Conservation (phyloP, 176 grass and related monocot genomes). For the Hyparrhenia diplandra region DNA sequence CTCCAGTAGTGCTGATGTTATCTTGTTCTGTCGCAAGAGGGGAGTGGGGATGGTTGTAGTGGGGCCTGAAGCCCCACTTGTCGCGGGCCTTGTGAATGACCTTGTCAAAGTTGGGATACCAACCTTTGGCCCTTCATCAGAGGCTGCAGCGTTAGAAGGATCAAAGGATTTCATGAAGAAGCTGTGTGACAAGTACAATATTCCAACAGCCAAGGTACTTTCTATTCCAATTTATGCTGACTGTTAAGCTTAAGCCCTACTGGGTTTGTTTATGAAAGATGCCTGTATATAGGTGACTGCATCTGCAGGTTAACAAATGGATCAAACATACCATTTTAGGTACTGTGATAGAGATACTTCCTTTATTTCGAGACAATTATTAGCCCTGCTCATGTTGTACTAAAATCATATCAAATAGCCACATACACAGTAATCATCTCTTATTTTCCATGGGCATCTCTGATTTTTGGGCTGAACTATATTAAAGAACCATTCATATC, state of each 20-base stretch:
- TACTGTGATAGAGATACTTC: neutral
- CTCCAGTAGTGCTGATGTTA: constrained; percentile 43
- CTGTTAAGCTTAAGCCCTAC: neutral
- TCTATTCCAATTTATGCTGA: neutral
- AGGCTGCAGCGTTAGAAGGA: constrained; percentile 82
- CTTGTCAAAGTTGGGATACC: constrained; percentile 58
- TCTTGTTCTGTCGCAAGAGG: constrained; percentile 49
- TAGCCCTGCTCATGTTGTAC: neutral
- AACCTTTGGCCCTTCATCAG: constrained; percentile 65
- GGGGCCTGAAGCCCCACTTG: constrained; percentile 80
- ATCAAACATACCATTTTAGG: neutral
- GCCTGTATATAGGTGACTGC: neutral
- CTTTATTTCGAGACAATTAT: neutral
- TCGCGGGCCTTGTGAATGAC: constrained; percentile 64
- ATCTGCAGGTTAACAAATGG: neutral
- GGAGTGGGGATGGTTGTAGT: constrained; percentile 78
- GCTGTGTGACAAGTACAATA: constrained; percentile 75
- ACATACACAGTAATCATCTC: neutral
- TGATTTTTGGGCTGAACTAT: neutral
- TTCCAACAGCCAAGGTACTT: constrained; percentile 75
- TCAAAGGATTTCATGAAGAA: constrained; percentile 95
- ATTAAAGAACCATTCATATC: neutral
- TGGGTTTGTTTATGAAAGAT: neutral
- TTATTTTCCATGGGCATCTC: neutral
- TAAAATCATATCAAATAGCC: neutral